Percentiles rank a stretch among this genome's conserved stretches.
phyloP scores from a whole-genome alignment of 2,329 filamentous ascomycete species.

The Pseudogymnoascus sp. region DNA sequence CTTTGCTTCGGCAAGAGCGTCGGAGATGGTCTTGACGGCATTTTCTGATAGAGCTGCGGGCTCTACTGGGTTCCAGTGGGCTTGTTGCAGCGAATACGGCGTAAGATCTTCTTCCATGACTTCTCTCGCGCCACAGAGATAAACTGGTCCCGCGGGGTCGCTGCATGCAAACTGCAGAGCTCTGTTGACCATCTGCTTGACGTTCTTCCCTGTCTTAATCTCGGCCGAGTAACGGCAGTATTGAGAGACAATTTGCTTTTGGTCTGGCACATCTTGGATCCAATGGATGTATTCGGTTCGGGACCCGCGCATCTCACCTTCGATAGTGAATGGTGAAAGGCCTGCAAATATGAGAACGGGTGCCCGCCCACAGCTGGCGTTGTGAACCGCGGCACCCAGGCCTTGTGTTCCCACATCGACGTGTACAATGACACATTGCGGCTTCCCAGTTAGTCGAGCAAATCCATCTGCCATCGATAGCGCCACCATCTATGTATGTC shows the following conservation, averaged over 20 bases:
- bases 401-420: slow-evolving; percentile 73
- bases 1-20: slow-evolving; percentile 53
- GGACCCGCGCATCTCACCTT: slow-evolving; percentile 61
- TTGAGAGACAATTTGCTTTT: slow-evolving; percentile 62
- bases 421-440: slow-evolving; percentile 64
- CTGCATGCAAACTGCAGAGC: slow-evolving; percentile 63
- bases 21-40: slow-evolving; percentile 51
- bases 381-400: slow-evolving; percentile 63
- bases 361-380: slow-evolving; percentile 59
- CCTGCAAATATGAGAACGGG: slow-evolving; percentile 67
- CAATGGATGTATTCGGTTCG: slow-evolving; percentile 71
- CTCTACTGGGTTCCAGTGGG: slow-evolving; percentile 51
- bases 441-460: slow-evolving; percentile 55
- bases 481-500: slow-evolving; percentile 53
- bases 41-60: slow-evolving; percentile 45
- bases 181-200: slow-evolving; percentile 67
- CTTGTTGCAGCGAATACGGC: slow-evolving; percentile 48
- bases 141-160: slow-evolving; percentile 61
- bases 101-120: slow-evolving; percentile 63
- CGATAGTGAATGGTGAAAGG: slow-evolving; percentile 61
- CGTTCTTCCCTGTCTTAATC: slow-evolving; percentile 62
- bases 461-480: slow-evolving; percentile 71
- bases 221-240: slow-evolving; percentile 65
- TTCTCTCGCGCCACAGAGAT: slow-evolving; percentile 57
- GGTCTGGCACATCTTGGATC: slow-evolving; percentile 69